Percentiles rank a stretch among this genome's conserved stretches.
Conservation (phyloP, 371 early-diverging fungal species). For the Lichtheimia hyalospora region DNA sequence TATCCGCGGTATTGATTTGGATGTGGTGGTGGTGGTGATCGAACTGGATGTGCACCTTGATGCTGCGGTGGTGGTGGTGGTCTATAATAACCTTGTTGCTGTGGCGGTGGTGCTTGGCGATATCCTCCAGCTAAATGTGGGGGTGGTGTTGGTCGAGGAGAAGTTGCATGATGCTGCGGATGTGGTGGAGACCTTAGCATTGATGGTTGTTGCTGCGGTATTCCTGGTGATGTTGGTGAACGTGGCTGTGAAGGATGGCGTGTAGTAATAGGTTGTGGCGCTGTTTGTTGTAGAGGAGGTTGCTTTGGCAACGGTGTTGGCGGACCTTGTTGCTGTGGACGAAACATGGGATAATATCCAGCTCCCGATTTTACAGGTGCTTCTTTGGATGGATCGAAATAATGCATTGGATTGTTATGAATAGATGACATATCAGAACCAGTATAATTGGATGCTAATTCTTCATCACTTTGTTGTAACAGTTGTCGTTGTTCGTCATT, state of each 20-base stretch:
- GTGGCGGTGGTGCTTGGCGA: slow-evolving; percentile 4
- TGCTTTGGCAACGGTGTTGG: slow-evolving; percentile 7
- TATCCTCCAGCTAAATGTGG: not conserved
- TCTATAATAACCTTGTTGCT: not conserved
- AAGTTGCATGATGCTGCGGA: not conserved
- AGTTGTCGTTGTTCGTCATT: slow-evolving; percentile 8
- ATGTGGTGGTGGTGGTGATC: not conserved
- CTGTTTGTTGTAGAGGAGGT: not conserved
- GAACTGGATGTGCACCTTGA: not conserved
- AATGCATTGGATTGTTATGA: slow-evolving; percentile 20
- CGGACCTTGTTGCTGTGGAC: slow-evolving; percentile 16
- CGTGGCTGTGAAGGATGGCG: too few relatives aligned
- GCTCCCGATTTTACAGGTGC: slow-evolving; percentile 26
- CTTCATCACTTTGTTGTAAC: slow-evolving; percentile 6
- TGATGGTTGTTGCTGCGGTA: not conserved
- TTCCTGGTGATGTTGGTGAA: not conserved
- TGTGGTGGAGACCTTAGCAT: not conserved
- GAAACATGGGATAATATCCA: slow-evolving; percentile 26
- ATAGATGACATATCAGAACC: slow-evolving; percentile 15
- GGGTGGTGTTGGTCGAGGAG: slow-evolving; percentile 4
- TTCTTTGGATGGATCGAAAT: slow-evolving; percentile 36
- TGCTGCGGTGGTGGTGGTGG: slow-evolving; percentile 5
- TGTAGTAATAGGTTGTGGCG: not conserved
- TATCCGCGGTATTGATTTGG: not conserved
- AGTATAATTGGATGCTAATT: slow-evolving; percentile 11